Percentiles rank a stretch among this genome's conserved stretches.
Conservation (phyloP, 2,329 filamentous ascomycete species). For the Neoarthrinium moseri region DNA sequence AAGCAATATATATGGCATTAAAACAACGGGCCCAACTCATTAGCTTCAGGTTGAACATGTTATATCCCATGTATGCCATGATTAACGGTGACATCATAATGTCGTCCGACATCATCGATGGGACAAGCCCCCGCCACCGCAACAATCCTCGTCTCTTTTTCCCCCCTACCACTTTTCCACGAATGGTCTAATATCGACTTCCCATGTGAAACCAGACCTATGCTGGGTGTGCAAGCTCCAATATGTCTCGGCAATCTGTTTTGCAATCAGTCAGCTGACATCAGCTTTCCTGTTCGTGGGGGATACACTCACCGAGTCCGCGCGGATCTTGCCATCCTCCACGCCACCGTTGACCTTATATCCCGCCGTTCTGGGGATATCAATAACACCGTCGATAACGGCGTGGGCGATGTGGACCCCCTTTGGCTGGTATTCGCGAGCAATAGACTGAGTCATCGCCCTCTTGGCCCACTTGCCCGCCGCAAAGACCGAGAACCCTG, state of each 20-base stretch:
- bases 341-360: conserved; percentile 41
- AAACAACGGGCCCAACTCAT: too few species aligned
- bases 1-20: too few species aligned
- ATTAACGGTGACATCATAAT: too few species aligned
- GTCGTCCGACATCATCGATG: too few species aligned
- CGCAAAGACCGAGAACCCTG: conserved; percentile 69
- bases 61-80: too few species aligned
- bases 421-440: conserved; percentile 79
- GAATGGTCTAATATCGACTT: conserved; percentile 77
- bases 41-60: too few species aligned
- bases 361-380: conserved; percentile 69
- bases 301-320: conserved; percentile 64
- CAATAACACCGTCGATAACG: conserved; percentile 82
- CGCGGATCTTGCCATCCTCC: conserved; percentile 64
- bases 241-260: conserved; percentile 80
- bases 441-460: conserved; percentile 71
- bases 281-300: conserved; percentile 13
- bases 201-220: conserved; percentile 75
- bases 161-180: conserved; percentile 77
- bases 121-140: too few species aligned
- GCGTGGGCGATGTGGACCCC: conserved; percentile 83
- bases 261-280: neutral
- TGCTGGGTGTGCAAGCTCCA: conserved; percentile 84
- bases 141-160: too few species aligned
- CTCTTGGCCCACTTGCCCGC: conserved; percentile 78